These are phyloP conservation scores for Eucalyptus regnans DNA, from an alignment of 345 rosid species.

Conservation along the genomic window DNA sequence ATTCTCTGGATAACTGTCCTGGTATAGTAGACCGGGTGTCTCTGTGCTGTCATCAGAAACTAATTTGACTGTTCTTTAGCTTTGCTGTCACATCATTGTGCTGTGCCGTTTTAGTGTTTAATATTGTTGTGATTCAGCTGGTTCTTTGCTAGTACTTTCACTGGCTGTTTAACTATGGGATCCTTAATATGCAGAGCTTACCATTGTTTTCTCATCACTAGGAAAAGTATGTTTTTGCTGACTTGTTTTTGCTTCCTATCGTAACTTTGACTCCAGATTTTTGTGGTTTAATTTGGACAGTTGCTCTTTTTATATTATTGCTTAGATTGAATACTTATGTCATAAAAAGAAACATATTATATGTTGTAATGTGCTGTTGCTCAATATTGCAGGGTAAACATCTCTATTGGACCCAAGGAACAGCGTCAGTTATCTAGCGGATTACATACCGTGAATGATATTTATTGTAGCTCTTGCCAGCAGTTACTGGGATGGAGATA, in stretches of 20 bases:
- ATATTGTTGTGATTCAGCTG: neutral
- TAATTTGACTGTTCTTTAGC: neutral
- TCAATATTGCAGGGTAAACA: slow-evolving; percentile 18
- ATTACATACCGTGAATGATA: slow-evolving; percentile 23
- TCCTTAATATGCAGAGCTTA: neutral
- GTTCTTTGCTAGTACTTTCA: neutral
- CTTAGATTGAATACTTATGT: neutral
- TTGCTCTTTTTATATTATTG: neutral
- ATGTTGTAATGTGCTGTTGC: neutral
- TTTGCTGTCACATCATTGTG: neutral
- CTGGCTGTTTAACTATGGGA: neutral
- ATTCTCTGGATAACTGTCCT: neutral
- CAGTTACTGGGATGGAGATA: slow-evolving; percentile 33
- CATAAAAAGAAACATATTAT: neutral
- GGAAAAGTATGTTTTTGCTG: neutral
- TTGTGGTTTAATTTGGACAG: neutral
- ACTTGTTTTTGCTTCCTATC: neutral
- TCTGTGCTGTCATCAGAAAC: neutral
- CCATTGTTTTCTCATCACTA: neutral
- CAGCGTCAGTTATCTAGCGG: slow-evolving; percentile 13
- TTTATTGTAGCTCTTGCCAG: slow-evolving; percentile 34
- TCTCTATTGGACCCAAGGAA: slow-evolving; percentile 19
- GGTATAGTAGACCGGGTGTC: neutral
- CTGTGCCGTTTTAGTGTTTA: neutral
- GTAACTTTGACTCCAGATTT: neutral